Evolutionary conservation across 305 asterid genomes (phyloP).

Genomic region (Fraxinus platypoda): DNA sequence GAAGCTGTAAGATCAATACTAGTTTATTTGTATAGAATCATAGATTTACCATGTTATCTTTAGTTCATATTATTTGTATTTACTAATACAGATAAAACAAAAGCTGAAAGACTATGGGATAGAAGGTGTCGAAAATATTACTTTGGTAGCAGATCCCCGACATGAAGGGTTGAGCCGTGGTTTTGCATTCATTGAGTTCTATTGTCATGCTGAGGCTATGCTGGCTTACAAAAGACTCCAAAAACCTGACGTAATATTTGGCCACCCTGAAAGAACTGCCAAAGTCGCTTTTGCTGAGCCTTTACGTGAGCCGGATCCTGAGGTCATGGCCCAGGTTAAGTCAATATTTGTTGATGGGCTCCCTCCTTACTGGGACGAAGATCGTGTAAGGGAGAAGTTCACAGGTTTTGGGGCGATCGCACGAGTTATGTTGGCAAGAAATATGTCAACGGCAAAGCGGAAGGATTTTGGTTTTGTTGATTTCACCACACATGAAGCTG

Average conservation of each 20-base stretch:
- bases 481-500: constrained; percentile 57
- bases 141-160: constrained; percentile 56
- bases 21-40: neutral
- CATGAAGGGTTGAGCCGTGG: constrained; percentile 69
- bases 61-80: constrained; percentile 11
- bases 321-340: constrained; percentile 67
- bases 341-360: constrained; percentile 69
- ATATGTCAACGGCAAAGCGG: constrained; percentile 64
- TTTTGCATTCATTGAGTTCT: constrained; percentile 61
- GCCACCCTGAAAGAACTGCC: constrained; percentile 66
- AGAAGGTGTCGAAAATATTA: constrained; percentile 53
- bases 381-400: constrained; percentile 45
- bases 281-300: constrained; percentile 77
- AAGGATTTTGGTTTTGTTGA: constrained; percentile 71
- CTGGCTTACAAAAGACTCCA: constrained; percentile 62
- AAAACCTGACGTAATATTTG: constrained; percentile 58
- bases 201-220: constrained; percentile 58
- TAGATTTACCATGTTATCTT: neutral
- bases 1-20: constrained; percentile 54
- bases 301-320: constrained; percentile 65
- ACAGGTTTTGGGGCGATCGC: constrained; percentile 50
- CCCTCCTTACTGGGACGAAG: constrained; percentile 67
- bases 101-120: constrained; percentile 59
- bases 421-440: constrained; percentile 48
- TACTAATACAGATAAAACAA: constrained; percentile 30